Evolutionary conservation across 495 filamentous ascomycete species (phyloP).

Genomic region (Darksidea phi): DNA sequence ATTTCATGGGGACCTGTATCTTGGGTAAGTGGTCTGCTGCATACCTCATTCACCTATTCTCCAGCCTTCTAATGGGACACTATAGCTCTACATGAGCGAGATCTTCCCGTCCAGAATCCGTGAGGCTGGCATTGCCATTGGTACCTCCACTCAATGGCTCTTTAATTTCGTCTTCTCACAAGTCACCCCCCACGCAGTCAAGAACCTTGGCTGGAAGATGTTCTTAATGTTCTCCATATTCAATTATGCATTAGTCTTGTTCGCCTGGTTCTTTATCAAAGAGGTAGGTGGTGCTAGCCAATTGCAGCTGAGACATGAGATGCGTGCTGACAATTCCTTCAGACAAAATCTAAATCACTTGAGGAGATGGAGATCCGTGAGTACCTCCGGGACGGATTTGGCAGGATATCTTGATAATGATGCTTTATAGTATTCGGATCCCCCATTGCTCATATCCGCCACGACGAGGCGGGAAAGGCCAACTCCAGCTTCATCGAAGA

Average conservation of each 20-base stretch:
- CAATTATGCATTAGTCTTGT: conserved; percentile 63
- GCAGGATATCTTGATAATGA: too few species aligned
- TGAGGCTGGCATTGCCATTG: conserved; percentile 61
- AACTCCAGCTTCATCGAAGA: too few species aligned
- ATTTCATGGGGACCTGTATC: conserved; percentile 64
- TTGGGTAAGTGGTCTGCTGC: too few species aligned
- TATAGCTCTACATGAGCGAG: conserved; percentile 36
- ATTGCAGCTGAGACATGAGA: too few species aligned
- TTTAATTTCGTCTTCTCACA: conserved; percentile 69
- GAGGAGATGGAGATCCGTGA: conserved; percentile 43
- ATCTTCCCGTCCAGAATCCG: conserved; percentile 30
- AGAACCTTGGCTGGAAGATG: conserved; percentile 63
- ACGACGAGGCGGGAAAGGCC: too few species aligned
- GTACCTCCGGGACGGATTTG: too few species aligned
- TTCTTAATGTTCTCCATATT: conserved; percentile 74
- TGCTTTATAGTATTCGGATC: too few species aligned
- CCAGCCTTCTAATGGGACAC: too few species aligned
- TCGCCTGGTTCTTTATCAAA: conserved; percentile 48
- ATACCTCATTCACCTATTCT: too few species aligned
- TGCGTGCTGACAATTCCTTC: too few species aligned
- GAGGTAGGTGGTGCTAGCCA: too few species aligned
- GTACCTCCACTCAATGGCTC: conserved; percentile 68
- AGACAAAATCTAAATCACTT: conserved; percentile 39
- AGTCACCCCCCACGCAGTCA: conserved; percentile 72
- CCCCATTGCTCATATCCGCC: too few species aligned